phyloP scores from a whole-genome alignment of 2,329 filamentous ascomycete species.

The Pseudocercospora vitis region DNA sequence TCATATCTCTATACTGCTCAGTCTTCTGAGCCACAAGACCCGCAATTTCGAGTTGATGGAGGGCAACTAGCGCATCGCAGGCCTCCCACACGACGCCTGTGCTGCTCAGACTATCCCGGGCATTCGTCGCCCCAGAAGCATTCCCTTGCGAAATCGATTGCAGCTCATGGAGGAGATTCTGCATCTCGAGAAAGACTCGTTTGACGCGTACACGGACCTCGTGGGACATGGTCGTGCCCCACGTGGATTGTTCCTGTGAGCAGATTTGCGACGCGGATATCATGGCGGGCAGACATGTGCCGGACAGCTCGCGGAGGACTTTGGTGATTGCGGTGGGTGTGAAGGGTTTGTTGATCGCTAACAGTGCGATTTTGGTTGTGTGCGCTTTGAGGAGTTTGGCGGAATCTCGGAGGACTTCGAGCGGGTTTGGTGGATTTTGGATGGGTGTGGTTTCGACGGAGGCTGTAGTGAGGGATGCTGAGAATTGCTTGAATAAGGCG shows the following conservation, averaged over 20 bases:
- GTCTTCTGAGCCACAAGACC: slow-evolving; percentile 71
- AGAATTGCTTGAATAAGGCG: slow-evolving; percentile 37
- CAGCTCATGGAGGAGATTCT: slow-evolving; percentile 60
- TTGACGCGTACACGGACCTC: slow-evolving; percentile 64
- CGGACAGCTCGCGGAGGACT: slow-evolving; percentile 70
- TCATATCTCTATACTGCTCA: slow-evolving; percentile 69
- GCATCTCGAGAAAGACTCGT: slow-evolving; percentile 63
- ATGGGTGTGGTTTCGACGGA: slow-evolving; percentile 23
- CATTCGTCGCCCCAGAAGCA: slow-evolving; percentile 32
- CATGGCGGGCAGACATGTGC: slow-evolving; percentile 71
- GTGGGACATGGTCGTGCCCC: slow-evolving; percentile 62
- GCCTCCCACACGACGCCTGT: slow-evolving; percentile 82
- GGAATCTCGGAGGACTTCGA: slow-evolving; percentile 70
- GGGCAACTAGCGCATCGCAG: slow-evolving; percentile 69
- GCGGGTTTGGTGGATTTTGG: slow-evolving; percentile 50
- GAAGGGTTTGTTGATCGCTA: slow-evolving; percentile 84
- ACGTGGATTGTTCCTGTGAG: slow-evolving; percentile 51
- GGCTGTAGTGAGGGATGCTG: slow-evolving; percentile 31
- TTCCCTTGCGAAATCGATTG: slow-evolving; percentile 53
- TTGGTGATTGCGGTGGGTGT: slow-evolving; percentile 72
- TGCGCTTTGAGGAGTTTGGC: slow-evolving; percentile 76
- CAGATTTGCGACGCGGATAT: slow-evolving; percentile 70
- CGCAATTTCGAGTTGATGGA: slow-evolving; percentile 67
- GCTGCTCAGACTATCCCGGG: slow-evolving; percentile 55
- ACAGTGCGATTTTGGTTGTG: slow-evolving; percentile 80